phyloP scores from a whole-genome alignment of 768 basidiomycete species.

The Cystofilobasidium capitatum region DNA sequence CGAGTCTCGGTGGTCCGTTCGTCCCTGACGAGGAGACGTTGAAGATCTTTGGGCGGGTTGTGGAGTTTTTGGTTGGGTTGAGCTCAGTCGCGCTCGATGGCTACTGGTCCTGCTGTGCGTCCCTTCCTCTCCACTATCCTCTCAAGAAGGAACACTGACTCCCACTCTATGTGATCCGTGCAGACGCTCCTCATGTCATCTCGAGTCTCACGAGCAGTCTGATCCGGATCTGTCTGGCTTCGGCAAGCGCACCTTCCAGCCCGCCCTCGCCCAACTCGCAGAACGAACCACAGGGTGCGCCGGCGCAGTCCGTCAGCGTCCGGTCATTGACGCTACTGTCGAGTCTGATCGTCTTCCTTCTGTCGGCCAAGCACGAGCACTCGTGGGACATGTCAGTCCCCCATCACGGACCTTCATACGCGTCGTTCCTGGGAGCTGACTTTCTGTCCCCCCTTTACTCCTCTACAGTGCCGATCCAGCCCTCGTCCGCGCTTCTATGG shows the following conservation, averaged over 20 bases:
- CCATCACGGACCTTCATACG: too few relatives aligned
- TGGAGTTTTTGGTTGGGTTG: conserved; percentile 22
- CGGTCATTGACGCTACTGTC: too few relatives aligned
- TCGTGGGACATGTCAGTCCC: too few relatives aligned
- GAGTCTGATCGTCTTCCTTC: too few relatives aligned
- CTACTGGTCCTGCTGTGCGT: conserved; percentile 29
- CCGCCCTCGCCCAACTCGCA: too few relatives aligned
- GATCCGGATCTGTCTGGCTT: conserved; percentile 27
- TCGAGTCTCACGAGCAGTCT: conserved; percentile 28
- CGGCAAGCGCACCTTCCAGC: background rate
- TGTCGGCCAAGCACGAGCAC: too few relatives aligned
- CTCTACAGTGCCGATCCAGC: too few relatives aligned
- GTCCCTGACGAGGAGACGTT: conserved; percentile 6
- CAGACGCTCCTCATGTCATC: conserved; percentile 29
- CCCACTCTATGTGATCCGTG: background rate
- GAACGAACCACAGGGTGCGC: too few relatives aligned
- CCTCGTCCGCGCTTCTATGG: too few relatives aligned
- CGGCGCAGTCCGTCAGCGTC: too few relatives aligned
- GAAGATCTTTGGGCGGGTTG: conserved; percentile 26
- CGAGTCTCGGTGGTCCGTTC: conserved; percentile 28
- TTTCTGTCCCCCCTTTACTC: too few relatives aligned
- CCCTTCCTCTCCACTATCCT: background rate
- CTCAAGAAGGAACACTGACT: background rate
- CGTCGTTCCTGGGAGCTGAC: too few relatives aligned
- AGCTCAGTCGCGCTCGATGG: conserved; percentile 27